Base-by-base conservation (phyloP, 352 stramenopile species). In the Phytopythium aichiense region DNA sequence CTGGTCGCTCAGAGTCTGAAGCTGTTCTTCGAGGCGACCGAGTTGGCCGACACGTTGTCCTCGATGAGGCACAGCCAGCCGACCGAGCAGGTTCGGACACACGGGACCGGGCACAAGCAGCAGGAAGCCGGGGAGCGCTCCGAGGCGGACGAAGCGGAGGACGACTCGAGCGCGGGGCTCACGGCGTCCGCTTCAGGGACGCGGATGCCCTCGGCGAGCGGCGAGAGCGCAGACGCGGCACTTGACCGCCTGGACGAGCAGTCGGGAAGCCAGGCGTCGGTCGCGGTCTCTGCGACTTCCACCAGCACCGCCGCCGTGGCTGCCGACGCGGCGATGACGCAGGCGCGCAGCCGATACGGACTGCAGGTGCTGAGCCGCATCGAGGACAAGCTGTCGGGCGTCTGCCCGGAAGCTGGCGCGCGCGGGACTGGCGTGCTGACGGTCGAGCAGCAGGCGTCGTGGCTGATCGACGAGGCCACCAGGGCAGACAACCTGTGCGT, bases 401-500 rank as follows among this genome's bases (percentile, higher is more conserved):
- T 73, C 2, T 72, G 82, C n/a, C 58, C 68, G 4, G 75, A 88
- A 38, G 70, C 60, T 2, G 64, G 74, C n/a, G 31, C 58, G 7
- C 65, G 70, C 4, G 56, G 61, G 49, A 48, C 66, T 2, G 43
- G 58, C 2, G 56, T 79, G 38, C 45, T 94, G 42, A 88, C 76
- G 9, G 75, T 92, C 9, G 75, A 88, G 23, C 72, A 94, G 53
- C 87, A 95, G 62, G 77, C 84, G n/a, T 74, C 74, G 18, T 95
- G 80, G 81, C 67, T 95, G 6, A 92, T 95, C 48, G 69, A 82
- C 18, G 76, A 92, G 45, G 83, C 87, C 11, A 92, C 85, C 0
- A 91, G 81, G 37, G 73, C 74, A 0, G 85, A 95, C 71, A 95
- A 95, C 58, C 68, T 95, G 6, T 92, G 83, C 45, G 75, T 91